These are phyloP conservation scores for Breynia disticha DNA, from an alignment of 441 rosid species.

Conservation along the genomic window DNA sequence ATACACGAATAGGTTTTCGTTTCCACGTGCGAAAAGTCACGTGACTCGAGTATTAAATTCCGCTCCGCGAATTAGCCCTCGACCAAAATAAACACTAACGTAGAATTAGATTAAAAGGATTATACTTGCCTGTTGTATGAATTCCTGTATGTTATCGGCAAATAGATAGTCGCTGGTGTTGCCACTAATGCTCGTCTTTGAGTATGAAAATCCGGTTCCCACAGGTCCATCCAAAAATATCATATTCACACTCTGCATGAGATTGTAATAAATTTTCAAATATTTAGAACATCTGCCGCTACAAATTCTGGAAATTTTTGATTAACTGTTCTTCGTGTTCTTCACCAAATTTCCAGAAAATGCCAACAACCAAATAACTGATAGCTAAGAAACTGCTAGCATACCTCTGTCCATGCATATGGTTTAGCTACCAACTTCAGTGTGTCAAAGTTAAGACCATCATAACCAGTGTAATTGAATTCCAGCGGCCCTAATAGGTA, in stretches of 20 bases:
- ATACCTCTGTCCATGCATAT: not conserved
- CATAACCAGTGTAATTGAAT: too few relatives aligned
- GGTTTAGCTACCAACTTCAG: not conserved
- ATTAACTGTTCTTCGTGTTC: too few relatives aligned
- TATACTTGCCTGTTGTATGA: constrained; percentile 10
- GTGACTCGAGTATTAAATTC: too few relatives aligned
- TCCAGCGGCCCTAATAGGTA: constrained; percentile 3
- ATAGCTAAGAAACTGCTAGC: not conserved
- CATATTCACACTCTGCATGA: not conserved
- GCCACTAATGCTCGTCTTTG: constrained; percentile 8
- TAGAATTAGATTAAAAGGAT: too few relatives aligned
- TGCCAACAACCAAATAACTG: not conserved
- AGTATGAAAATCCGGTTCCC: constrained; percentile 18
- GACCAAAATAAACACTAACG: too few relatives aligned
- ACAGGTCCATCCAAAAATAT: constrained; percentile 7
- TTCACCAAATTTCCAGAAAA: not conserved
- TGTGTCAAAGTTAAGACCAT: not conserved
- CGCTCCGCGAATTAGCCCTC: too few relatives aligned
- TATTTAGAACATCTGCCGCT: too few relatives aligned
- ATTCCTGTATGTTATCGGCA: constrained; percentile 6
- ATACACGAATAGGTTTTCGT: too few relatives aligned
- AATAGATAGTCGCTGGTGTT: constrained; percentile 1
- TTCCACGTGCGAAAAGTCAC: too few relatives aligned
- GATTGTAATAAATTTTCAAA: too few relatives aligned
- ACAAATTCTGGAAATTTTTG: too few relatives aligned